Evolutionary conservation across 2,329 filamentous ascomycete genomes (phyloP).

Genomic region (Pseudogymnoascus sp.): DNA sequence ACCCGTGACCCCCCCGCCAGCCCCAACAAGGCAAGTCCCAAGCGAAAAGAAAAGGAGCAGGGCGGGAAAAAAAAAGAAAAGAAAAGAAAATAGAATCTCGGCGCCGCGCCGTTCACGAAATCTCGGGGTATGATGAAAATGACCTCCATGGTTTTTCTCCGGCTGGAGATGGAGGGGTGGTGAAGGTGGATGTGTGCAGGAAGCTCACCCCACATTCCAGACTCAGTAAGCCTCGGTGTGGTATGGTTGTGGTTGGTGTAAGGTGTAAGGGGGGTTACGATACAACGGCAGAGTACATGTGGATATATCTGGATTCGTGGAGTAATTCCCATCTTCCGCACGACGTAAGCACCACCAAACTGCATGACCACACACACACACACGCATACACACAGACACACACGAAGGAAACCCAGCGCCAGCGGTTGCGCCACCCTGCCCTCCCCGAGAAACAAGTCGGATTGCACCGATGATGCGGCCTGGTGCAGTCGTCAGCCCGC

Average conservation of each 20-base stretch:
- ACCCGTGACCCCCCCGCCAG: not conserved
- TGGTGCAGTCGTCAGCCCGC: constrained; percentile 1
- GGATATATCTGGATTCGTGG: constrained; percentile 7
- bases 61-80: not conserved
- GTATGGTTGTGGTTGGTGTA: not conserved
- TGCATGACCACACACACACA: not conserved
- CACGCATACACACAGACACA: not conserved
- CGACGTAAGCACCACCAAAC: constrained; percentile 3
- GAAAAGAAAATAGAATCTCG: not conserved
- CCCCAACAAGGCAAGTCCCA: constrained; percentile 2
- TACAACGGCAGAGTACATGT: constrained; percentile 2
- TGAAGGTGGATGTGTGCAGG: not conserved
- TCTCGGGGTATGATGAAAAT: constrained; percentile 4
- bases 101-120: not conserved
- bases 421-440: not conserved
- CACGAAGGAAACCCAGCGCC: constrained; percentile 1
- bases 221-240: constrained; percentile 2
- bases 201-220: constrained; percentile 6
- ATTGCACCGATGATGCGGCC: constrained; percentile 4
- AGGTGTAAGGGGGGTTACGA: not conserved
- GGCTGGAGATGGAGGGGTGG: not conserved
- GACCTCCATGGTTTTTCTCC: not conserved
- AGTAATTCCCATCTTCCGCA: not conserved
- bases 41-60: not conserved
- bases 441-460: constrained; percentile 5